phyloP scores from a whole-genome alignment of 306 rosid genomes.

The Trifolium pratense region DNA sequence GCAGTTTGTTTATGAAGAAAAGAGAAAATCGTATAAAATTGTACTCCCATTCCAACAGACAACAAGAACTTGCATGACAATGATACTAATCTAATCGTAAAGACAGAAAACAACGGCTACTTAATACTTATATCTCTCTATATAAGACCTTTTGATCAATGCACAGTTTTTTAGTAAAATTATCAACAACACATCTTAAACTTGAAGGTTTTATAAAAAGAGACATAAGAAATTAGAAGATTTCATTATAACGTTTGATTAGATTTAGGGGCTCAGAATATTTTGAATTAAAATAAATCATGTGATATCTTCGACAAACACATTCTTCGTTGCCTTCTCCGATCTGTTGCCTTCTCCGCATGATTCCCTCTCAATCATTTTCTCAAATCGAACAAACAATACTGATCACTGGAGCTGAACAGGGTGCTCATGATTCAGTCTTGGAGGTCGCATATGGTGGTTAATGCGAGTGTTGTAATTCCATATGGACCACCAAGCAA shows the following conservation, averaged over 20 bases:
- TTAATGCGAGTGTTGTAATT: neutral
- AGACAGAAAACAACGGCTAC: too few relatives aligned
- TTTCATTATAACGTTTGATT: neutral
- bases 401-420: neutral
- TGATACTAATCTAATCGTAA: too few relatives aligned
- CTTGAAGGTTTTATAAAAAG: too few relatives aligned
- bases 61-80: too few relatives aligned
- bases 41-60: too few relatives aligned
- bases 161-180: too few relatives aligned
- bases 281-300: neutral
- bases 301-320: neutral
- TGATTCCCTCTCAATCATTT: neutral
- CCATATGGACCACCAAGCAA: constrained; percentile 3
- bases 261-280: neutral
- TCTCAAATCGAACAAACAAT: neutral
- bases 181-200: too few relatives aligned
- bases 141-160: too few relatives aligned
- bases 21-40: too few relatives aligned
- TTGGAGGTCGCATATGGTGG: neutral
- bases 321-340: neutral
- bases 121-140: too few relatives aligned
- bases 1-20: too few relatives aligned
- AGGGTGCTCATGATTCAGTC: neutral
- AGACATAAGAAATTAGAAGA: neutral
- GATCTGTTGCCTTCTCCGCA: neutral